Evolutionary conservation across 345 rosid genomes (phyloP).

Genomic region (Salix udensis): DNA sequence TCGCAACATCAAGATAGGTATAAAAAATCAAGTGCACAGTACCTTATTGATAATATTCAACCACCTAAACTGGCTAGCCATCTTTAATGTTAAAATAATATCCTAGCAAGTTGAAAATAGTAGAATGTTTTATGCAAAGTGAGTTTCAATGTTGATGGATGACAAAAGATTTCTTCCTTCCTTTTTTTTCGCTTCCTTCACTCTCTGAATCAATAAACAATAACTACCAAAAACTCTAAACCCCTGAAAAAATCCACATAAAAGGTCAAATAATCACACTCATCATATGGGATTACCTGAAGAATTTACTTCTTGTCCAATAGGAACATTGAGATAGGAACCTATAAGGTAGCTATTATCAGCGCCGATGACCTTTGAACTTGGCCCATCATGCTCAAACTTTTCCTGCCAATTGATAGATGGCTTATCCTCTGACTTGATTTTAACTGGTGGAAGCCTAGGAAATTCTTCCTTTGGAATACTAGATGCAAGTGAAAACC

Average conservation of each 20-base stretch:
- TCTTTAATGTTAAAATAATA: neutral
- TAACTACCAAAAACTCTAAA: neutral
- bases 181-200: too few species aligned
- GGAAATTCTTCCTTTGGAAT: constrained; percentile 80
- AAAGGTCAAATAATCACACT: constrained; percentile 1
- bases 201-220: neutral
- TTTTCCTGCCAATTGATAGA: constrained; percentile 81
- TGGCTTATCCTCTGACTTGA: constrained; percentile 87
- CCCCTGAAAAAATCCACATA: neutral
- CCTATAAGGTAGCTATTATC: constrained; percentile 76
- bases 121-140: neutral
- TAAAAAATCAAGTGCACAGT: neutral
- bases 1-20: neutral
- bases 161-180: neutral
- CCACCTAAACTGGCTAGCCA: neutral
- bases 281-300: constrained; percentile 59
- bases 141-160: neutral
- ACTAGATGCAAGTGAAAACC: constrained; percentile 55
- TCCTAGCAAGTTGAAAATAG: neutral
- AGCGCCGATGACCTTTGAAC: constrained; percentile 46
- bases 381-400: constrained; percentile 63
- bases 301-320: constrained; percentile 86
- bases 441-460: constrained; percentile 92
- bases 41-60: neutral
- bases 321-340: constrained; percentile 83